Percentiles rank a stretch among this genome's conserved stretches.
Conservation (phyloP, 2,329 filamentous ascomycete genomes). For the Biscogniauxia marginata region DNA sequence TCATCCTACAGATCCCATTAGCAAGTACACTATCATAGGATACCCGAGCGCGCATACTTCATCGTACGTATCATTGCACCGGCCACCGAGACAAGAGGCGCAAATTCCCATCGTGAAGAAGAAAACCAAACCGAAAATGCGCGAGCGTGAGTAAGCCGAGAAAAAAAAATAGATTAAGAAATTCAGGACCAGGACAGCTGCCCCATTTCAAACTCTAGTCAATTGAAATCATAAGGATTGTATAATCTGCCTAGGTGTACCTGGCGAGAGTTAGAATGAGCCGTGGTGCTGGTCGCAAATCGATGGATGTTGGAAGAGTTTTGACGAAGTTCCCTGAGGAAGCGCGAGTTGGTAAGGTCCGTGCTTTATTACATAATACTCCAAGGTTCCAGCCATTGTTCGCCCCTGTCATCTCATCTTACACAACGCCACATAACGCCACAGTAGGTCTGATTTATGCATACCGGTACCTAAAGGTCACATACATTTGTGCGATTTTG, state of each 20-base stretch:
- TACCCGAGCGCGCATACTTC: slow-evolving; percentile 44
- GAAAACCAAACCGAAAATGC: background rate
- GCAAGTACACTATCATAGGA: background rate
- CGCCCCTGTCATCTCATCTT: too few species aligned
- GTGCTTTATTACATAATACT: background rate
- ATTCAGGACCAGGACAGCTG: slow-evolving; percentile 22
- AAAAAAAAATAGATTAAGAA: slow-evolving; percentile 6
- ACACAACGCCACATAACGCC: too few species aligned
- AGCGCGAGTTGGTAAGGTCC: background rate
- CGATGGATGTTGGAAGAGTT: slow-evolving; percentile 1
- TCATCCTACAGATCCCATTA: slow-evolving; percentile 45
- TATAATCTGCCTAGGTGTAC: slow-evolving; percentile 33
- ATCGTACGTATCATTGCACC: slow-evolving; percentile 50
- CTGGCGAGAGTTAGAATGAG: slow-evolving; percentile 34
- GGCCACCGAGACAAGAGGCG: slow-evolving; percentile 57
- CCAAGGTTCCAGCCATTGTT: too few species aligned
- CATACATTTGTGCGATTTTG: too few species aligned
- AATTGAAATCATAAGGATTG: slow-evolving; percentile 31
- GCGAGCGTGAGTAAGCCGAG: background rate
- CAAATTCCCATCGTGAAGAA: slow-evolving; percentile 54
- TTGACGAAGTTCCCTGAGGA: background rate
- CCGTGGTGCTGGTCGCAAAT: slow-evolving; percentile 13
- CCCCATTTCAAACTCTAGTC: slow-evolving; percentile 18
- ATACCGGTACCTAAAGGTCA: too few species aligned
- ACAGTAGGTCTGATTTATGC: too few species aligned